phyloP scores from a whole-genome alignment of 2,329 filamentous ascomycete species.

The Paraphoma sp. region DNA sequence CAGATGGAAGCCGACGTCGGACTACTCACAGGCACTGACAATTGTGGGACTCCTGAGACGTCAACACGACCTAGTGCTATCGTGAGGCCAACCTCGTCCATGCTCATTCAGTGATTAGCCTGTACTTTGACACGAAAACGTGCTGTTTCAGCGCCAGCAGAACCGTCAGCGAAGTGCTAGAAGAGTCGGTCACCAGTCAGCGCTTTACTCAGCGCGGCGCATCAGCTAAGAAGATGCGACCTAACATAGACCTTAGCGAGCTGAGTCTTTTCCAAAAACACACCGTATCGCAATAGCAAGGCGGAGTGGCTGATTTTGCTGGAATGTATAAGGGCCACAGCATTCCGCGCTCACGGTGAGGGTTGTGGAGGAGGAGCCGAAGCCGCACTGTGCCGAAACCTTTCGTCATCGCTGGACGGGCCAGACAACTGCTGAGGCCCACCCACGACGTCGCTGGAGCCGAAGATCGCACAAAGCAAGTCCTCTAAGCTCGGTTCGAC shows the following conservation, averaged over 20 bases:
- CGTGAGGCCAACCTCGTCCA: background rate
- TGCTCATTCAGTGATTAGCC: background rate
- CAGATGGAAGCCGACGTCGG: no score
- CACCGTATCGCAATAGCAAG: background rate
- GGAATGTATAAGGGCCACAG: constrained; percentile 1
- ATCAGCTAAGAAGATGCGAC: constrained; percentile 14
- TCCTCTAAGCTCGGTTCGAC: constrained; percentile 4
- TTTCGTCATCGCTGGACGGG: constrained; percentile 20
- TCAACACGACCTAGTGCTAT: constrained; percentile 1
- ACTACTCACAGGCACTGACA: no score
- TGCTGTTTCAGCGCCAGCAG: constrained; percentile 8
- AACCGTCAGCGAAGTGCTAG: constrained; percentile 1
- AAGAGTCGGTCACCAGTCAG: constrained; percentile 7
- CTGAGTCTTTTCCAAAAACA: background rate
- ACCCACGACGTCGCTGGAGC: constrained; percentile 13
- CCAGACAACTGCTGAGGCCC: constrained; percentile 6
- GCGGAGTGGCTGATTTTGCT: background rate
- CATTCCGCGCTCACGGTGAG: background rate
- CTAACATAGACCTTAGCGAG: background rate
- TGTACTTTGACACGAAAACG: background rate
- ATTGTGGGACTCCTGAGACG: no score
- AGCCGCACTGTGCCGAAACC: constrained; percentile 9
- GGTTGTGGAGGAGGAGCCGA: constrained; percentile 22
- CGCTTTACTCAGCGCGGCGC: constrained; percentile 16
- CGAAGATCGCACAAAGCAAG: constrained; percentile 21